Percentiles rank a stretch among this genome's conserved stretches.
Evolutionary conservation across 768 basidiomycete genomes (phyloP).

Genomic region (Amanita polypyramis): DNA sequence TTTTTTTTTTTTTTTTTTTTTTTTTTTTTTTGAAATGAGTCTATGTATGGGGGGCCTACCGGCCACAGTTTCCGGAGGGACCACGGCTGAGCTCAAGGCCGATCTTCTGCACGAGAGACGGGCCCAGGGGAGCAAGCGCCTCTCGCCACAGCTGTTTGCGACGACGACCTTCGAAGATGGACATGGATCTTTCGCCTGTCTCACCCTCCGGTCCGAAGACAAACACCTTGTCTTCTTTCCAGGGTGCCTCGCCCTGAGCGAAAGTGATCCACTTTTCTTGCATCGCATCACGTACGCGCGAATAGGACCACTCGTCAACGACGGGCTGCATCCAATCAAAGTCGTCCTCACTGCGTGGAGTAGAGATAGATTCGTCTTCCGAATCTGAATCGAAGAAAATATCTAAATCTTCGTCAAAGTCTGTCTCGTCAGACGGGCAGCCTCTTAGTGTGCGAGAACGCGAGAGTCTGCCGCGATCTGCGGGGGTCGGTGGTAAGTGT

Average conservation of each 20-base stretch:
- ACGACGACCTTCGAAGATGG: slow-evolving; percentile 58
- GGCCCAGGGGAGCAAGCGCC: slow-evolving; percentile 58
- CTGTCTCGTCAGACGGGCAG: neutral
- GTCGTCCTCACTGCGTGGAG: slow-evolving; percentile 13
- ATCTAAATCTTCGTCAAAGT: slow-evolving; percentile 2
- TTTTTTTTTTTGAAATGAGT: neutral
- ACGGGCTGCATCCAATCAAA: slow-evolving; percentile 44
- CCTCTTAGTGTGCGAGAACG: neutral
- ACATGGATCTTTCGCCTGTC: slow-evolving; percentile 55
- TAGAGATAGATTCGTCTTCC: slow-evolving; percentile 6
- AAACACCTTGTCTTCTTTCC: slow-evolving; percentile 59
- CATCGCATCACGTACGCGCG: slow-evolving; percentile 57
- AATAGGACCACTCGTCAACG: slow-evolving; percentile 60
- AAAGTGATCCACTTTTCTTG: slow-evolving; percentile 71
- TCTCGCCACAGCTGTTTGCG: slow-evolving; percentile 52
- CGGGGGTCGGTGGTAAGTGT: neutral
- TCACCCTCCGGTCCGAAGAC: slow-evolving; percentile 82
- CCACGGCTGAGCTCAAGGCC: slow-evolving; percentile 68
- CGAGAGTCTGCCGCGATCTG: neutral
- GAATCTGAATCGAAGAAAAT: slow-evolving; percentile 9
- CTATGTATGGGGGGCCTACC: slow-evolving; percentile 2
- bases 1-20: too few relatives aligned
- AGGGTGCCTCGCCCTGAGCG: slow-evolving; percentile 63
- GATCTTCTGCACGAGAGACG: slow-evolving; percentile 58
- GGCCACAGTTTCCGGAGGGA: slow-evolving; percentile 23